These are phyloP conservation scores for Ogataea wickerhamii DNA, from an alignment of 805 yeast genomes.

Conservation along the genomic window DNA sequence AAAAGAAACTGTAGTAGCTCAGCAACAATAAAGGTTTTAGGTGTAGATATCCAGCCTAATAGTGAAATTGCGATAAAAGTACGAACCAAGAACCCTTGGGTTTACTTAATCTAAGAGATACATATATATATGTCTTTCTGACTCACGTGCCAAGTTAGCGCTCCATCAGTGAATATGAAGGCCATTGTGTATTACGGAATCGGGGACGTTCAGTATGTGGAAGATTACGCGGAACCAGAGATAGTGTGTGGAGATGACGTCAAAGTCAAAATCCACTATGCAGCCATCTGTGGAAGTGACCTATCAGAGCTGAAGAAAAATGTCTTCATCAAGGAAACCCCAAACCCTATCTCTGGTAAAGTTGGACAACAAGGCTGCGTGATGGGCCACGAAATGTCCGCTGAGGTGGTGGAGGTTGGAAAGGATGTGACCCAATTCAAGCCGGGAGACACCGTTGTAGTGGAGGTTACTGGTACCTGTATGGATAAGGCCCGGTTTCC, in stretches of 20 bases:
- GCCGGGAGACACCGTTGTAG: slow-evolving; percentile 46
- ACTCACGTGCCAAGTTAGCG: background rate
- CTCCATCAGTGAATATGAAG: slow-evolving; percentile 12
- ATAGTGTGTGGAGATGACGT: slow-evolving; percentile 38
- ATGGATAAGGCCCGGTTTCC: slow-evolving; percentile 34
- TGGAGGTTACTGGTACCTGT: slow-evolving; percentile 48
- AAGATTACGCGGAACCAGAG: slow-evolving; percentile 32
- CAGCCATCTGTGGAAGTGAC: slow-evolving; percentile 61
- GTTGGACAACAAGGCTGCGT: slow-evolving; percentile 6
- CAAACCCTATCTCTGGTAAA: slow-evolving; percentile 9
- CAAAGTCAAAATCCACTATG: slow-evolving; percentile 42
- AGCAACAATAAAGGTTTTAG: no score
- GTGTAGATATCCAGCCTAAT: no score
- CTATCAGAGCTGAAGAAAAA: slow-evolving; percentile 37
- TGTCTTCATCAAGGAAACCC: slow-evolving; percentile 29
- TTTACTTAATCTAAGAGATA: no score
- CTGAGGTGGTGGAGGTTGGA: slow-evolving; percentile 48
- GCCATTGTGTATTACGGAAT: slow-evolving; percentile 23
- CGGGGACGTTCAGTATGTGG: slow-evolving; percentile 20
- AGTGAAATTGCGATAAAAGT: no score
- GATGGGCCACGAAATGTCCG: slow-evolving; percentile 46
- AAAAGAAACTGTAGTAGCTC: no score
- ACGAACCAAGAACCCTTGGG: no score
- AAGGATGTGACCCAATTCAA: slow-evolving; percentile 36
- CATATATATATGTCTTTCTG: no score